Evolutionary conservation across 2,329 filamentous ascomycete genomes (phyloP).

Genomic region (Alternaria sp.): DNA sequence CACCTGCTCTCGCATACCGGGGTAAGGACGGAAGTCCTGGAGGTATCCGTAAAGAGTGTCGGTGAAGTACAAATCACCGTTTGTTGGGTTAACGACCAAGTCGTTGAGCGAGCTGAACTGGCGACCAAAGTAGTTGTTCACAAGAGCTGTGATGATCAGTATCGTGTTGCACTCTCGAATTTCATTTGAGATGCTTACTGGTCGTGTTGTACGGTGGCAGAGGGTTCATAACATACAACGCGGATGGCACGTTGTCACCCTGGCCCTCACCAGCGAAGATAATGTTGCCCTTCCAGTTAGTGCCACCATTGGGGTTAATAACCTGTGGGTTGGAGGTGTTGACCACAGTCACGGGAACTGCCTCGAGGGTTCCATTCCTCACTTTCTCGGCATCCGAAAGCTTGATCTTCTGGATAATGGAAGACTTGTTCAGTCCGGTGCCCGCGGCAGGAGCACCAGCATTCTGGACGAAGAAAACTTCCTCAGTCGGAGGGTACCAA

Average conservation of each 20-base stretch:
- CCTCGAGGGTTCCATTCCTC: slow-evolving; percentile 30
- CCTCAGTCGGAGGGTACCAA: slow-evolving; percentile 33
- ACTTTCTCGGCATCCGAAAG: slow-evolving; percentile 35
- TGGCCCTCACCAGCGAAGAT: slow-evolving; percentile 39
- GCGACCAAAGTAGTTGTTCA: slow-evolving; percentile 59
- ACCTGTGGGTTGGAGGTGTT: slow-evolving; percentile 36
- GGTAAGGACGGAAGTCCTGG: slow-evolving; percentile 36
- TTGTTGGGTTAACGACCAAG: slow-evolving; percentile 46
- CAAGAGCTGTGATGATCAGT: slow-evolving; percentile 26
- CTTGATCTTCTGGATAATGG: slow-evolving; percentile 38
- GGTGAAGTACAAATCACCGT: slow-evolving; percentile 59
- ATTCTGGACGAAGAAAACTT: slow-evolving; percentile 40
- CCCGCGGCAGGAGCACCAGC: slow-evolving; percentile 35
- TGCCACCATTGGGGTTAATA: slow-evolving; percentile 37
- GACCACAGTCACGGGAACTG: slow-evolving; percentile 32
- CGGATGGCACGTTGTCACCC: slow-evolving; percentile 30
- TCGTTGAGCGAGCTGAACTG: slow-evolving; percentile 56
- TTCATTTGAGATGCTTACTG: slow-evolving; percentile 22
- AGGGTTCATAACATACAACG: slow-evolving; percentile 36
- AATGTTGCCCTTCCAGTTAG: slow-evolving; percentile 34
- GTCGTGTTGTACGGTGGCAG: slow-evolving; percentile 34
- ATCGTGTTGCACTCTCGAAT: no score
- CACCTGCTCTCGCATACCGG: slow-evolving; percentile 39
- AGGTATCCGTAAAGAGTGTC: slow-evolving; percentile 49
- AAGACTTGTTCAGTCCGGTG: slow-evolving; percentile 37